phyloP scores from a whole-genome alignment of 257 asterid genomes.

The Linaria vulgaris region DNA sequence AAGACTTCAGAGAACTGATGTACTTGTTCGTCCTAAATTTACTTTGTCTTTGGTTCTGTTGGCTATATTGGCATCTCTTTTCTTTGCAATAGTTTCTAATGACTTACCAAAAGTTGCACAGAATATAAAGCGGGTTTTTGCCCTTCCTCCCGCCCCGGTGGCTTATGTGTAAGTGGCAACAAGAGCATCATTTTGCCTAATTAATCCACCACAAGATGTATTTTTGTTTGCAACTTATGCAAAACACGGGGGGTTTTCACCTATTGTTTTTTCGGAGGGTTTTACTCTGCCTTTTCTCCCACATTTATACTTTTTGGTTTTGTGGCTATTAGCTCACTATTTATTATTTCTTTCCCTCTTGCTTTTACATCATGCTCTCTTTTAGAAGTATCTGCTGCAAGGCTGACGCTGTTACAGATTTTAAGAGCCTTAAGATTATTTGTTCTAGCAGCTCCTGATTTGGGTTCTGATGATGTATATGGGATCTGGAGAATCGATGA shows the following conservation, averaged over 20 bases:
- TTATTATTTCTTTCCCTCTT: too few species aligned
- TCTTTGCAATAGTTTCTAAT: conserved; percentile 12
- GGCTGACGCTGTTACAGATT: conserved; percentile 1
- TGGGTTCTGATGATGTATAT: conserved; percentile 77
- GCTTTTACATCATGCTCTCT: conserved; percentile 15
- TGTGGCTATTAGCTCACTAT: too few species aligned
- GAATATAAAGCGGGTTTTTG: too few species aligned
- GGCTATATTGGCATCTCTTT: conserved; percentile 12
- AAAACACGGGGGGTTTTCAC: too few species aligned
- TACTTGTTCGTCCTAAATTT: conserved; percentile 1
- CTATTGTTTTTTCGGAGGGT: too few species aligned
- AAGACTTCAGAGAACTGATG: conserved; percentile 7
- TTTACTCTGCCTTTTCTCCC: too few species aligned
- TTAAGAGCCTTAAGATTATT: conserved; percentile 27
- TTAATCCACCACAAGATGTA: too few species aligned
- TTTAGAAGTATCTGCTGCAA: conserved; percentile 5
- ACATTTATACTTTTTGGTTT: too few species aligned
- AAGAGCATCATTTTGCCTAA: too few species aligned
- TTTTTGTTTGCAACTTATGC: too few species aligned
- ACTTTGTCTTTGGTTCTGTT: conserved; percentile 2
- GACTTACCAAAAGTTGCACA: conserved; percentile 7
- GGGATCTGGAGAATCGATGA: conserved; percentile 99
- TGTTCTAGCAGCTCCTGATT: conserved; percentile 79
- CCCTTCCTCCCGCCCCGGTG: too few species aligned
- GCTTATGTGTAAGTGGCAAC: too few species aligned